phyloP scores from a whole-genome alignment of 1,139 yeast genomes.

The Yamadazyma aaseri region DNA sequence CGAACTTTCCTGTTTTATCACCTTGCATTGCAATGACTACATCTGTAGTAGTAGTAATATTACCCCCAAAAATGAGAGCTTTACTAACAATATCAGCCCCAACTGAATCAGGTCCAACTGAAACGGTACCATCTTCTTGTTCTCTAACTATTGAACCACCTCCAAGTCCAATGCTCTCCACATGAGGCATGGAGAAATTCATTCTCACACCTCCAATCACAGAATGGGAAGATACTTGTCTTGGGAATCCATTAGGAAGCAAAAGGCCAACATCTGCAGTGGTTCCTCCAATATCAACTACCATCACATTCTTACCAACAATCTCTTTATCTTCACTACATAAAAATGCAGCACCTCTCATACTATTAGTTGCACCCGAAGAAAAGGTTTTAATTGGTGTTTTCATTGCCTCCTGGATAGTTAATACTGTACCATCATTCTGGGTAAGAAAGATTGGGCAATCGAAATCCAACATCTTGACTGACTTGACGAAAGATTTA shows the following conservation, averaged over 20 bases:
- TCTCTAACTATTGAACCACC: slow-evolving; percentile 42
- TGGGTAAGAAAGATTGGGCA: slow-evolving; percentile 41
- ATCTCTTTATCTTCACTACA: slow-evolving; percentile 26
- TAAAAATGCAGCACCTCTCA: slow-evolving; percentile 45
- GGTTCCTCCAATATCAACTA: slow-evolving; percentile 45
- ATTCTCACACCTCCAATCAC: slow-evolving; percentile 41
- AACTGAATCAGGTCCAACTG: slow-evolving; percentile 43
- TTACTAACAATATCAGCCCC: slow-evolving; percentile 26
- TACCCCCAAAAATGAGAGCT: slow-evolving; percentile 38
- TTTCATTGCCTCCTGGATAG: slow-evolving; percentile 30
- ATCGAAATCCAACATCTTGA: slow-evolving; percentile 24
- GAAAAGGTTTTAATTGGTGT: slow-evolving; percentile 42
- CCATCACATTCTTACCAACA: slow-evolving; percentile 26
- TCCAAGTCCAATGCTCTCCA: slow-evolving; percentile 31
- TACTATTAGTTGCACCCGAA: slow-evolving; percentile 46
- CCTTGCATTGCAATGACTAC: slow-evolving; percentile 22
- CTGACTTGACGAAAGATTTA: slow-evolving; percentile 30
- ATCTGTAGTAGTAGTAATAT: slow-evolving; percentile 32
- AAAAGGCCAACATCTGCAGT: slow-evolving; percentile 44
- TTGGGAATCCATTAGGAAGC: slow-evolving; percentile 37
- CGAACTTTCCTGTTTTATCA: not conserved
- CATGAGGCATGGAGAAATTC: slow-evolving; percentile 46
- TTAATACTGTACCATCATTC: slow-evolving; percentile 42
- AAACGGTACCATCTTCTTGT: slow-evolving; percentile 16
- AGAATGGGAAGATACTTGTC: slow-evolving; percentile 36